Base-by-base conservation (phyloP, 2,329 filamentous ascomycete species). In the Sphaerostilbella broomeana region DNA sequence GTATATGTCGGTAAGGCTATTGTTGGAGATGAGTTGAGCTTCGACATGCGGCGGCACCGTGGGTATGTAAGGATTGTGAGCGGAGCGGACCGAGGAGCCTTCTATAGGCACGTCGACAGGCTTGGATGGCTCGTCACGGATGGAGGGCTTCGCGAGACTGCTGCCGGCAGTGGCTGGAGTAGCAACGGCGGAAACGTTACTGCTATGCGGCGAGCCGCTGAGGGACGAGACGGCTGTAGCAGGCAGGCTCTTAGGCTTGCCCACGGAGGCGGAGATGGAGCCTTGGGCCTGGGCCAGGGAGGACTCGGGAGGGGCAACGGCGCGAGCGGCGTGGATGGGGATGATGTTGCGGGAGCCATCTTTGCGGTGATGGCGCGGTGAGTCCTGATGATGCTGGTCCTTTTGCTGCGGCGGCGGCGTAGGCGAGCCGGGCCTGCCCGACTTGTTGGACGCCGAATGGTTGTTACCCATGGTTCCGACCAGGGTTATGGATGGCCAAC, bases 1-100 rank as follows among this genome's bases (percentile, higher is more conserved):
- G 53, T 80, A 81, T 67, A 81, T 73, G 50, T 78, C 75, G 48
- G 77, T 78, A 49, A 81, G 61, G 53, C 77, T 81, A 60, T 63
- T 73, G 47, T 72, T 72, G 40, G 69, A 63, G 35, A 72, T 58
- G 46, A 72, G 62, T 27, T 65, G 61, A 20, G 62, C 51, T 31
- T 74, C 68, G 62, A 41, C 35, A 57, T 38, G 48, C 51, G 51
- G 47, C 44, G 51, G 48, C 38, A 60, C 59, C 52, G 49, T 47
- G 44, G 50, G 51, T 36, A 60, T 56, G 51, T 67, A 62, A 30
- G 57, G 56, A n/a, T n/a, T n/a, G n/a, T n/a, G n/a, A n/a, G n/a
- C n/a, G n/a, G n/a, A n/a, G 43, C 61, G 57, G 25, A 61, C 51
- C 34, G 60, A 60, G 7, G 62, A 57, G 29, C 56, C 48, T 45